Base-by-base conservation (phyloP, 2,329 filamentous ascomycete genomes). In the Arthroderma sp. region DNA sequence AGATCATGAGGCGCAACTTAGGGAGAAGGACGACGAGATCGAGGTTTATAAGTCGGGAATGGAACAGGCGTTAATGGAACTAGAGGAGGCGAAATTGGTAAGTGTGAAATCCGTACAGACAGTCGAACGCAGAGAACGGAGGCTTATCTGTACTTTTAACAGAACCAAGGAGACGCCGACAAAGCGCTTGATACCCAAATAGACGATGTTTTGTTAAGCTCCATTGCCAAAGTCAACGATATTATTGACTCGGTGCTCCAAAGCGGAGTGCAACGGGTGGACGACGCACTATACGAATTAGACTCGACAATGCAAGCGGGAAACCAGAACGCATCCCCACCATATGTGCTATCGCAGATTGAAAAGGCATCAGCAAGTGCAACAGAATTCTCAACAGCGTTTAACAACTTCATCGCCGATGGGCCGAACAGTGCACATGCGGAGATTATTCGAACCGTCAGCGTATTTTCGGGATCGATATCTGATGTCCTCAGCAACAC, bases 321-420 rank as follows among this genome's bases (percentile, higher is more conserved):
- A 63, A 98, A 98, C 68, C 91, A 96, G 67, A 98, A 93, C 57
- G 91, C 91, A 1, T 94, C 88, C 36, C 87, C 91, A 9, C 78
- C 89, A 1, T 96, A 93, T 60, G 88, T 98, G 8, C 73, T 98
- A 42, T 96, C 89, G 1, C 89, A 96, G 62, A 88, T 96, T 47
- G 91, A 98, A 61, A 98, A 96, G 70, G 88, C 91, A 0, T 91
- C 88, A 5, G 80, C 87, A 6, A 94, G 81, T 52, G 86, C 91
- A 8, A 96, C 93, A 64, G 91, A 98, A 61, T 98, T 98, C 64
- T 91, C 89, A 1, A 96, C 89, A 0, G 82, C 91, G 0, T 98
- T 96, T 73, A 98, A 95, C 70, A 94, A 94, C 65, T 96, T 93
- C 63, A 93, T 98, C 56, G 91, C 89, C 5, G 91, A 98, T 59